A percentile compares a stretch with the other conserved stretches of the same genome.
phyloP scores from a whole-genome alignment of 345 rosid genomes.

The Pistacia integerrima region DNA sequence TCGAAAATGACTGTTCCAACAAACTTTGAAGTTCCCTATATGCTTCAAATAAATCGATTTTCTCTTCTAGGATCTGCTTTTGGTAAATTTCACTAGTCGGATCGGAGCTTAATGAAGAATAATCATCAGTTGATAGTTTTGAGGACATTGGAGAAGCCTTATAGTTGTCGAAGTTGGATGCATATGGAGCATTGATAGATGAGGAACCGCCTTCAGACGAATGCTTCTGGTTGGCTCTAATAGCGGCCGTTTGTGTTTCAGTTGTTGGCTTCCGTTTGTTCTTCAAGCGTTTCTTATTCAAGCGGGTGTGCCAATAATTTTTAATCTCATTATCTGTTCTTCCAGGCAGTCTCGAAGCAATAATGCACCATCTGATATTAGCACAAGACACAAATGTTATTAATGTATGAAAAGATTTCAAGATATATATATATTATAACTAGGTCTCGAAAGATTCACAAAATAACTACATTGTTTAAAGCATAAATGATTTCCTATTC shows the following conservation, averaged over 20 bases:
- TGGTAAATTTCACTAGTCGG: neutral
- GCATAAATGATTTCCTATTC: too few species aligned
- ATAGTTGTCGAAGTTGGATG: neutral
- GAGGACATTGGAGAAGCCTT: neutral
- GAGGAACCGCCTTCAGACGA: neutral
- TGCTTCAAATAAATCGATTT: neutral
- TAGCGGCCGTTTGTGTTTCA: neutral
- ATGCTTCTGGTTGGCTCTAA: neutral
- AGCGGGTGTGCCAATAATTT: conserved; percentile 46
- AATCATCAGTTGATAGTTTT: neutral
- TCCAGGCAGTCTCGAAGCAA: conserved; percentile 49
- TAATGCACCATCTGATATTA: conserved; percentile 54
- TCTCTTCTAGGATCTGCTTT: neutral
- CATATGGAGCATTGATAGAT: neutral
- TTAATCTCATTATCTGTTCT: conserved; percentile 27
- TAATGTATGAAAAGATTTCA: neutral
- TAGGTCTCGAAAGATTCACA: too few species aligned
- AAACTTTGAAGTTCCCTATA: neutral
- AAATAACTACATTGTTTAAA: too few species aligned
- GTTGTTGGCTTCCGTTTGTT: conserved; percentile 19
- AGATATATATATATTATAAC: too few species aligned
- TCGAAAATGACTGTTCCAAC: neutral
- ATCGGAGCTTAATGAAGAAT: neutral
- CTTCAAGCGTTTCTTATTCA: conserved; percentile 35
- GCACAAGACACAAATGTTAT: neutral